phyloP scores from a whole-genome alignment of 2,329 filamentous ascomycete species.

The Hirsutella minnesotensis region DNA sequence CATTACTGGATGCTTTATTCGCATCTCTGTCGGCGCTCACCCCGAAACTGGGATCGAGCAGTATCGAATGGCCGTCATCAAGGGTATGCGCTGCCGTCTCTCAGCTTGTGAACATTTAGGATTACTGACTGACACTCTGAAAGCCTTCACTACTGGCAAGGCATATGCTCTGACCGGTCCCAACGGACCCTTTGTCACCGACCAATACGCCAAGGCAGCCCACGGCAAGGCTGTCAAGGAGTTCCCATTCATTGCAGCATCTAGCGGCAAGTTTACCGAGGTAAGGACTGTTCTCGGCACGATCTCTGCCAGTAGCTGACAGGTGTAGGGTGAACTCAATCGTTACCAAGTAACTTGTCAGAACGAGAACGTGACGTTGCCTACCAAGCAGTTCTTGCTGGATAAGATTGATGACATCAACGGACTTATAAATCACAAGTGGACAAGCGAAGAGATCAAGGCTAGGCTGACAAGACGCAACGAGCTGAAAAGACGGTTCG shows the following conservation, averaged over 20 bases:
- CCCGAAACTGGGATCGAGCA: constrained; percentile 58
- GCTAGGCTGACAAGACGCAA: constrained; percentile 64
- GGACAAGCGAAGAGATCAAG: constrained; percentile 74
- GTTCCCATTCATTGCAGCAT: constrained; percentile 85
- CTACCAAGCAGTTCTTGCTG: constrained; percentile 57
- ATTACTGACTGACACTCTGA: background rate
- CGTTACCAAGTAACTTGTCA: constrained; percentile 67
- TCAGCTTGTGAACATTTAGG: background rate
- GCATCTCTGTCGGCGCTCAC: constrained; percentile 73
- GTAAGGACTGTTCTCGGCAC: constrained; percentile 31
- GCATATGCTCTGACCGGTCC: constrained; percentile 76
- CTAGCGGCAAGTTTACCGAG: constrained; percentile 75
- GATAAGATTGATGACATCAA: constrained; percentile 76
- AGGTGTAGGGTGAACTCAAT: constrained; percentile 57
- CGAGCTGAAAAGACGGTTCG: constrained; percentile 53
- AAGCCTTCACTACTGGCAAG: constrained; percentile 66
- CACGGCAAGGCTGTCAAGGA: constrained; percentile 76
- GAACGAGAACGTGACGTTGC: constrained; percentile 59
- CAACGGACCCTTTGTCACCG: constrained; percentile 68
- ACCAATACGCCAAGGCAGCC: constrained; percentile 71
- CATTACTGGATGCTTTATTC: constrained; percentile 73
- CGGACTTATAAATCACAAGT: constrained; percentile 62
- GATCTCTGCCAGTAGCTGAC: constrained; percentile 12
- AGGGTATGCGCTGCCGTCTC: constrained; percentile 40
- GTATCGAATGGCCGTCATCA: constrained; percentile 84